Evolutionary conservation across 495 filamentous ascomycete species (phyloP).

Genomic region (Lasiosphaeris hirsuta): DNA sequence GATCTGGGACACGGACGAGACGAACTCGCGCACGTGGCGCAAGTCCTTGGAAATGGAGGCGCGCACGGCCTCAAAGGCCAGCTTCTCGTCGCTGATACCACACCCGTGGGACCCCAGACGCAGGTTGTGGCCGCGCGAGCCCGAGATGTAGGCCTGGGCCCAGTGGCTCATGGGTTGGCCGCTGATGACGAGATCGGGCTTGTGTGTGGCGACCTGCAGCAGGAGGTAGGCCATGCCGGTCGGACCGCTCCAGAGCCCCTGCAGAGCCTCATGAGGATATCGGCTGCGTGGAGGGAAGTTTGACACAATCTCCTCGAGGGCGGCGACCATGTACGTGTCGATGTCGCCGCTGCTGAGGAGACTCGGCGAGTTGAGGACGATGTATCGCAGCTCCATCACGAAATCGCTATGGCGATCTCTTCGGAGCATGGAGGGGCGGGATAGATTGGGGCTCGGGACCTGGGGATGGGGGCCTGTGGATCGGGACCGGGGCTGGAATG

Average conservation of each 20-base stretch:
- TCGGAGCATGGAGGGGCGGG: no score
- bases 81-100: constrained; percentile 54
- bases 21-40: constrained; percentile 41
- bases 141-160: constrained; percentile 47
- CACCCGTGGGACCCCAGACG: constrained; percentile 37
- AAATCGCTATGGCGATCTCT: no score
- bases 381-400: constrained; percentile 9
- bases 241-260: constrained; percentile 57
- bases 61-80: constrained; percentile 50
- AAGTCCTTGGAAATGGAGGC: constrained; percentile 46
- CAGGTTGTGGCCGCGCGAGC: constrained; percentile 37
- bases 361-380: constrained; percentile 3
- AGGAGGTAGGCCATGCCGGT: constrained; percentile 59
- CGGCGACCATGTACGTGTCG: constrained; percentile 16
- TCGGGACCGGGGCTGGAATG: no score
- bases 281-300: constrained; percentile 28
- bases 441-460: not conserved
- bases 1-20: constrained; percentile 38
- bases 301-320: constrained; percentile 33
- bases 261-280: constrained; percentile 27
- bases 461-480: no score
- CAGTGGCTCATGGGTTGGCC: constrained; percentile 43
- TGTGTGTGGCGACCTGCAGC: constrained; percentile 45
- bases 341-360: constrained; percentile 18
- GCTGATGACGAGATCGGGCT: constrained; percentile 45